phyloP scores from a whole-genome alignment of 2,329 filamentous ascomycete species.

The Atkinsonella texensis region DNA sequence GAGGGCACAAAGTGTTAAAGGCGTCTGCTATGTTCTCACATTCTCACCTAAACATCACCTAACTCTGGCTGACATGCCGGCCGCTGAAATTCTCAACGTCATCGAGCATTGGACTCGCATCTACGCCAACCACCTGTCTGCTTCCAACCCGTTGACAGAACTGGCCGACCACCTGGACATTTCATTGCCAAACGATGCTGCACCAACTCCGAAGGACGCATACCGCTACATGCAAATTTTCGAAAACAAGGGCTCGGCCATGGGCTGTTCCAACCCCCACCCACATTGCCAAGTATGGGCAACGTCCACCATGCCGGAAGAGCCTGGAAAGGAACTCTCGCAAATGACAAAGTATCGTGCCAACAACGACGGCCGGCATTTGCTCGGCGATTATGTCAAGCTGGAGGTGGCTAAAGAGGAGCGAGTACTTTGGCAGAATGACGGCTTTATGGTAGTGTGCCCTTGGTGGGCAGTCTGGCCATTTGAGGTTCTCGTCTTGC shows the following conservation, averaged over 20 bases:
- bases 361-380: constrained; percentile 59
- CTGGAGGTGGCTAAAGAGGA: constrained; percentile 74
- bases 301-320: constrained; percentile 80
- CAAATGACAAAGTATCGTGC: constrained; percentile 68
- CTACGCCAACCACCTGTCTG: constrained; percentile 70
- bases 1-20: constrained; percentile 73
- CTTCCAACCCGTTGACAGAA: constrained; percentile 49
- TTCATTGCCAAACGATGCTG: constrained; percentile 23
- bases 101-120: constrained; percentile 86
- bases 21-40: constrained; percentile 93
- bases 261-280: constrained; percentile 98
- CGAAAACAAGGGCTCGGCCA: constrained; percentile 94
- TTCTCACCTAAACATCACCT: constrained; percentile 86
- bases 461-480: constrained; percentile 99
- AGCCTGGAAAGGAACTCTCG: constrained; percentile 66
- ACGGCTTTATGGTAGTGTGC: constrained; percentile 72
- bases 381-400: constrained; percentile 78
- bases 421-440: constrained; percentile 80
- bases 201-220: constrained; percentile 51
- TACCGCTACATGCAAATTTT: constrained; percentile 99
- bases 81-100: constrained; percentile 65
- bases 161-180: constrained; percentile 28
- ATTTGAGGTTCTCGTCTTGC: constrained; percentile 84
- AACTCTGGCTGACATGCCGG: constrained; percentile 80
- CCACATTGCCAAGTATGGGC: constrained; percentile 97